phyloP scores from a whole-genome alignment of 2,329 filamentous ascomycete genomes.

The Blastomyces parvus region DNA sequence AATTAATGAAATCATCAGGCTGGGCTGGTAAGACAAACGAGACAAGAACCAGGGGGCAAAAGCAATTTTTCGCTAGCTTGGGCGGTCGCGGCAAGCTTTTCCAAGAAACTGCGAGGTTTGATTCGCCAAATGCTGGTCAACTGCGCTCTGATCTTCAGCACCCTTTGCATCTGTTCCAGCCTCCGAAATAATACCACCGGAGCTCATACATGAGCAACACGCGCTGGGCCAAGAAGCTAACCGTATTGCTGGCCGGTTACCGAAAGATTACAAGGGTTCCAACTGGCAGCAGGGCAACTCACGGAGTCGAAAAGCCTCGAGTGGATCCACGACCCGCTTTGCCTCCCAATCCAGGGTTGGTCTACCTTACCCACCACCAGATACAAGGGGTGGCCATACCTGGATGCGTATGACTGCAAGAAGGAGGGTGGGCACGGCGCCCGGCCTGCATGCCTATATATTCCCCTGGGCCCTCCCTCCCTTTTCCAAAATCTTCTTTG shows the following conservation, averaged over 20 bases:
- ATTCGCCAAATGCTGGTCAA: neutral
- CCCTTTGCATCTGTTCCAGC: neutral
- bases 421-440: neutral
- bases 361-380: neutral
- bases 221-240: neutral
- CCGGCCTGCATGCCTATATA: neutral
- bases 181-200: neutral
- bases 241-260: neutral
- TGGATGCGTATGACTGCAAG: neutral
- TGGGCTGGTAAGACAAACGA: constrained; percentile 3
- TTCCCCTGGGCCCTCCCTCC: neutral
- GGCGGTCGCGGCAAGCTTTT: neutral
- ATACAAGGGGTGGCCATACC: no score
- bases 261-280: neutral
- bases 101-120: neutral
- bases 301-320: neutral
- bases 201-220: neutral
- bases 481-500: neutral
- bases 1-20: neutral
- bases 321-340: constrained; percentile 2
- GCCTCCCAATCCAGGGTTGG: neutral
- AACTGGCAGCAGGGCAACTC: neutral
- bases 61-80: neutral
- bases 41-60: neutral
- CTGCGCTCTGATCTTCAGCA: neutral